Evolutionary conservation across 495 filamentous ascomycete genomes (phyloP).

Genomic region (Penicillium coffeae): DNA sequence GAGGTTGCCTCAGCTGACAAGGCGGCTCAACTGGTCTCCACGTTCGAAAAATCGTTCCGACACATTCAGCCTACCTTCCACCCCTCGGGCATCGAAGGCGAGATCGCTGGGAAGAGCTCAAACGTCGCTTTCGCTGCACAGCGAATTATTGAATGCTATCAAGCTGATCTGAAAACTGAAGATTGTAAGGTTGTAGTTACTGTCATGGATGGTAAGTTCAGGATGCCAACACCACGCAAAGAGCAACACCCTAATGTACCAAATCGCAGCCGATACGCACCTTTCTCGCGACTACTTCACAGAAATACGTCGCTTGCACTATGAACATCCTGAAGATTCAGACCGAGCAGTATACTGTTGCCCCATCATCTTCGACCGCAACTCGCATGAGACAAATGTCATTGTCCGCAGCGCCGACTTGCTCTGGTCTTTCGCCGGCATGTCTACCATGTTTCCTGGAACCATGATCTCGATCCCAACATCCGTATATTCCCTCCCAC

Average conservation of each 20-base stretch:
- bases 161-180: slow-evolving; percentile 30
- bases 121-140: slow-evolving; percentile 64
- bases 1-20: slow-evolving; percentile 52
- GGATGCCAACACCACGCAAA: not conserved
- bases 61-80: slow-evolving; percentile 59
- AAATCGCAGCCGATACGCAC: slow-evolving; percentile 64
- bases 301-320: slow-evolving; percentile 57
- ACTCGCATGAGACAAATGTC: slow-evolving; percentile 59
- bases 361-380: slow-evolving; percentile 71
- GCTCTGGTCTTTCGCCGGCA: slow-evolving; percentile 61
- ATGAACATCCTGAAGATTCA: slow-evolving; percentile 48
- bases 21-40: slow-evolving; percentile 48
- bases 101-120: slow-evolving; percentile 65
- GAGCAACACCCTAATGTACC: slow-evolving; percentile 5
- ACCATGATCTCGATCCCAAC: slow-evolving; percentile 61
- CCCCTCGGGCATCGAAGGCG: slow-evolving; percentile 55
- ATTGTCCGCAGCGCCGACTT: slow-evolving; percentile 67
- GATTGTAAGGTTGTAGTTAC: slow-evolving; percentile 61
- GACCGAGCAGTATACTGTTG: slow-evolving; percentile 59
- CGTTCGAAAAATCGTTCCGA: slow-evolving; percentile 57
- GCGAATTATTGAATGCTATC: slow-evolving; percentile 55
- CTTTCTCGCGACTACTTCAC: slow-evolving; percentile 62
- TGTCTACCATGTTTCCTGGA: slow-evolving; percentile 60
- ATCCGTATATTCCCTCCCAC: slow-evolving; percentile 64
- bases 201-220: slow-evolving; percentile 61